Evolutionary conservation across 805 yeast genomes (phyloP).

Genomic region (Huiozyma naganishii): DNA sequence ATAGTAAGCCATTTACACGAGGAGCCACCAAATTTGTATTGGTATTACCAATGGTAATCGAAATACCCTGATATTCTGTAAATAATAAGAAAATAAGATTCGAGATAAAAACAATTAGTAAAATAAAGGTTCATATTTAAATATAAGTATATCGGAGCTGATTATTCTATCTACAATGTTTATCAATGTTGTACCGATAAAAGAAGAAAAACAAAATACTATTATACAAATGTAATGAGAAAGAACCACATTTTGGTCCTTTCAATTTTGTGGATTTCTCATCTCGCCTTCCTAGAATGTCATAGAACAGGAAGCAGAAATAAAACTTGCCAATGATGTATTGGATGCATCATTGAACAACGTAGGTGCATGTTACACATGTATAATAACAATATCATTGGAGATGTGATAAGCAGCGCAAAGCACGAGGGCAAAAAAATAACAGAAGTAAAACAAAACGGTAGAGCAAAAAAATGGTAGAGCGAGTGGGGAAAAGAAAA

Average conservation of each 20-base stretch:
- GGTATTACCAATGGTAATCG: conserved; percentile 23
- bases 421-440: neutral
- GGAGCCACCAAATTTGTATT: conserved; percentile 19
- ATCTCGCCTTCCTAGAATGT: no score
- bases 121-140: neutral
- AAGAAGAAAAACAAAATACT: conserved; percentile 6
- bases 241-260: neutral
- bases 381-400: conserved; percentile 3
- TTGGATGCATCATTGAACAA: neutral
- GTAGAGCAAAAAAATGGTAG: neutral
- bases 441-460: neutral
- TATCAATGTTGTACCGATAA: conserved; percentile 1
- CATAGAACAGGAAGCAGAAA: neutral
- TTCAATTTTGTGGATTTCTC: no score
- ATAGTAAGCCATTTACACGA: conserved; percentile 9
- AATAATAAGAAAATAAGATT: neutral
- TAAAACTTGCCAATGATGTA: neutral
- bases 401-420: conserved; percentile 1
- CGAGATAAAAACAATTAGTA: neutral
- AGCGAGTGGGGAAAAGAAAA: neutral
- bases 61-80: neutral
- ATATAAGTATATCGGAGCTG: conserved; percentile 1
- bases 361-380: neutral
- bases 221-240: conserved; percentile 7
- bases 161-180: conserved; percentile 12